Percentiles rank a stretch among this genome's conserved stretches.
These are phyloP conservation scores for Torrubiellomyces zombiae DNA, from an alignment of 2,329 filamentous ascomycete species.

Conservation along the genomic window DNA sequence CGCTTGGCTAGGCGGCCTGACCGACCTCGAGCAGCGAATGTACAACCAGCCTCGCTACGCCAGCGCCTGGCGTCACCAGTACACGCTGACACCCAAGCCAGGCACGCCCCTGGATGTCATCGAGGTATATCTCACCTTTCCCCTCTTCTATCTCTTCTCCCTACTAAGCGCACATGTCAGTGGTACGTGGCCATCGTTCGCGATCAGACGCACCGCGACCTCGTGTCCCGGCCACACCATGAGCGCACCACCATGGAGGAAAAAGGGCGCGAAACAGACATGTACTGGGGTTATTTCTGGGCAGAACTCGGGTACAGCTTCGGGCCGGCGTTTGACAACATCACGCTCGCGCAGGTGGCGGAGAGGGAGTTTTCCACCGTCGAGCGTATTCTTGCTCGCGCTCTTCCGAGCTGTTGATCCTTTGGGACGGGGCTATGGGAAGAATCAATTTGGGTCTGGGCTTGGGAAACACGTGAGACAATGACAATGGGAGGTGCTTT, in stretches of 20 bases:
- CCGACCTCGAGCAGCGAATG: constrained; percentile 16
- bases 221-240: constrained; percentile 21
- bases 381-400: constrained; percentile 29
- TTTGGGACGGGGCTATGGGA: constrained; percentile 1
- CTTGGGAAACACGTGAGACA: too few relatives aligned
- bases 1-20: constrained; percentile 22
- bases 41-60: constrained; percentile 32
- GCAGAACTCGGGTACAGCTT: constrained; percentile 25
- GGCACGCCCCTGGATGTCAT: constrained; percentile 33
- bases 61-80: constrained; percentile 33
- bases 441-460: constrained; percentile 1
- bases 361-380: constrained; percentile 30
- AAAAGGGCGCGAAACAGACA: constrained; percentile 16
- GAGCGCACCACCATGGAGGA: constrained; percentile 23
- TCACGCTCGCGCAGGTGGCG: constrained; percentile 30
- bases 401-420: constrained; percentile 15
- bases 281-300: constrained; percentile 37
- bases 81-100: constrained; percentile 32
- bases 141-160: background rate
- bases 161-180: constrained; percentile 14
- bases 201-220: constrained; percentile 28
- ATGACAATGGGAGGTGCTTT: too few relatives aligned
- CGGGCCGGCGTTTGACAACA: constrained; percentile 25
- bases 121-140: constrained; percentile 25
- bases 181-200: constrained; percentile 41